Evolutionary conservation across 202 grass and related monocot species (phyloP), one percentile per base, ranked within the genome.

Genomic region (Musa balbisiana): DNA sequence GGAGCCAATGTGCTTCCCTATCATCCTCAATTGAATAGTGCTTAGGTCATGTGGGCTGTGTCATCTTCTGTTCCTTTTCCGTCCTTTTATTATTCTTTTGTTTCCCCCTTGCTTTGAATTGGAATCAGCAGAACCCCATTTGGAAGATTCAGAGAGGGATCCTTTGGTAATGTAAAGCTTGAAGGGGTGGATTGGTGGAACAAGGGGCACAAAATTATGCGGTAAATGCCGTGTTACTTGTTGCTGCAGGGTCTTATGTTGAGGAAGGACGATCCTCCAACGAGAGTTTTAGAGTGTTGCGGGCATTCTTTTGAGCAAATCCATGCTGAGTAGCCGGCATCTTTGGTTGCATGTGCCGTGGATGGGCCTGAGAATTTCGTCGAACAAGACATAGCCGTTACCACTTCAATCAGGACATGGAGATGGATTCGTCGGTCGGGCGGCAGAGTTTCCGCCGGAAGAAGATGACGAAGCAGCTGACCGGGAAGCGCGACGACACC

Each of bases 381-480:
- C 33, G 33, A 43, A 43, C 11, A 13, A 5, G 9, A 20, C 11
- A 9, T 10, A 9, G n/a, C 23, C 9, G 22, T 26, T 2, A 2
- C 63, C 2, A 10, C 33, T 43, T 43, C 9, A 10, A 65, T 26
- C 4, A 1, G 17, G 17, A 49, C 10, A 20, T 20, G 1, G 4
- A 70, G 43, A 51, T 43, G 26, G 65, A 29, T 12, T 15, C 27
- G 20, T 17, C 15, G 43, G 27, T 51, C 17, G 23, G 16, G 67
- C 33, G 10, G 67, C 33, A 43, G 33, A 43, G 33, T 6, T 43
- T 43, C 33, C 33, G 33, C 33, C 33, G 91, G 73, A 94, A 94
- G 84, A 99, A 99, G 87, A 99, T 94, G 95, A 92, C 89, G 71
- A 99, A 99, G 83, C 95, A 99, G 82, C 83, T 94, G 53, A 99